Base-by-base conservation (phyloP, 2,329 filamentous ascomycete genomes). In the Trematosphaeria pertusa region DNA sequence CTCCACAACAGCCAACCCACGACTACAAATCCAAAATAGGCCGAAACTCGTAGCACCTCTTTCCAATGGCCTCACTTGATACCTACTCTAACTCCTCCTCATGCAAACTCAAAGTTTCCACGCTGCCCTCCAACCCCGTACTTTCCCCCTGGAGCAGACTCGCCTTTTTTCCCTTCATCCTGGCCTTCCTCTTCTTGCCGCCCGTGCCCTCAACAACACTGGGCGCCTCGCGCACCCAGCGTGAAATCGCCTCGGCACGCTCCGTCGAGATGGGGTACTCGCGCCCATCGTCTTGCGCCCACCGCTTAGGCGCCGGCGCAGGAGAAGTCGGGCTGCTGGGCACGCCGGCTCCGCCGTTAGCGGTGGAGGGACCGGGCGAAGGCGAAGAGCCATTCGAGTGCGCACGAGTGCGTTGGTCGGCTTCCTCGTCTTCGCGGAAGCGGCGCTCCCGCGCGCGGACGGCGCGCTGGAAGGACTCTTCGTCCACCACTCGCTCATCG, bases 231-330 rank as follows among this genome's bases (percentile, higher is more conserved):
- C 72, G 59, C 12, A 93, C 81, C 89, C 89, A 94, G 32, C 82
- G 74, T 0, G 85, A 81, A 47, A 93, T 83, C 14, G 82, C 81
- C 37, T 84, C 79, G 0, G 88, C 88, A 17, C 89, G 80, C 53
- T 88, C 86, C 1, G 87, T 89, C 14, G 81, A 78, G 53, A 89
- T 84, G 2, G 84, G 83, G 65, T 88, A 88, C 54, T 90, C 87
- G 59, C 83, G 84, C 0, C 80, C 82, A 49, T 87, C 83, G 41
- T 87, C 85, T 45, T 83, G 78, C 4, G 82, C 80, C 84, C 84
- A 87, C 7, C 83, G 74, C 59, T 84, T 85, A 9, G 75, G 73
- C 43, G 61, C 50, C n/a, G 61, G 22, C 28, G 50, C 12, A 10
- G 52, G 33, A 28, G 49, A 20, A 21, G 48, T 15, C n/a, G 32